These are phyloP conservation scores for Fusarium sp. DNA, from an alignment of 2,329 filamentous ascomycete genomes.

Conservation along the genomic window DNA sequence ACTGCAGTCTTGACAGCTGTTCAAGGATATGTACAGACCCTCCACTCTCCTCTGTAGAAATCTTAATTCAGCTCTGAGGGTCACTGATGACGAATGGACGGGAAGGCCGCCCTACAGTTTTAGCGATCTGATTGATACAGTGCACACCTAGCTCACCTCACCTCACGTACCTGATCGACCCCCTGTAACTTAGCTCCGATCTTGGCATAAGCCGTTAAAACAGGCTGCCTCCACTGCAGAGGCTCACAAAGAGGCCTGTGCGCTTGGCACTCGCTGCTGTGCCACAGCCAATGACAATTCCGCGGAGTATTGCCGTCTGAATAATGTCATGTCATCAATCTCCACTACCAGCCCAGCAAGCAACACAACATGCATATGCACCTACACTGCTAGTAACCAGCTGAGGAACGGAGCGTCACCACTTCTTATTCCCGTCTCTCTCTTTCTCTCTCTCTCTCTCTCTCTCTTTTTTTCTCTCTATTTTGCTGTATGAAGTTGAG, in stretches of 20 bases:
- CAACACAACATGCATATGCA: not conserved
- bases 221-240: not conserved
- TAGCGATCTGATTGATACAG: not conserved
- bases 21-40: not conserved
- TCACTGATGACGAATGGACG: not conserved
- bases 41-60: too few species aligned
- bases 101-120: not conserved
- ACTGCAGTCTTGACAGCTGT: not conserved
- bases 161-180: not conserved
- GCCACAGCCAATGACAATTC: not conserved
- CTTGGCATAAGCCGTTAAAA: not conserved
- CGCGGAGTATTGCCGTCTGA: not conserved
- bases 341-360: not conserved
- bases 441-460: not conserved
- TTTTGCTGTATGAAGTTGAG: not conserved
- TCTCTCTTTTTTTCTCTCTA: not conserved
- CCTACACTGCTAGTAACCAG: not conserved
- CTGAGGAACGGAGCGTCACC: conserved; percentile 18
- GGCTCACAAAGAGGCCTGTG: conserved; percentile 16
- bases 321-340: not conserved
- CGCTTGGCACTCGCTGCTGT: not conserved
- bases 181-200: not conserved
- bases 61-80: not conserved
- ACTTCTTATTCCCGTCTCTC: not conserved
- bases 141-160: not conserved